Evolutionary conservation across 176 grass and related monocot species (phyloP).

Genomic region (Metroxylon sagu): DNA sequence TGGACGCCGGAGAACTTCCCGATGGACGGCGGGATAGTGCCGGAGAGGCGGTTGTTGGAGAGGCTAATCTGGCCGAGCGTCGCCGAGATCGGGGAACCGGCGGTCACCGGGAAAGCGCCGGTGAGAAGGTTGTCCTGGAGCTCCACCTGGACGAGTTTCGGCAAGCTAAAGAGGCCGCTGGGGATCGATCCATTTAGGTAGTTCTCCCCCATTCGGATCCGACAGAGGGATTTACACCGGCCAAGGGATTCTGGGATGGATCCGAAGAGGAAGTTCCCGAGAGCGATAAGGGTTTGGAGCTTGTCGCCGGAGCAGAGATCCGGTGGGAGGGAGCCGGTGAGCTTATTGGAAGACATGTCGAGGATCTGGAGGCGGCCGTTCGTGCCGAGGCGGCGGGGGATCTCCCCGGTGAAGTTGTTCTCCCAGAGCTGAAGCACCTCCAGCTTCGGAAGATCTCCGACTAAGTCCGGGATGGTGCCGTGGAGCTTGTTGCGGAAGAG

Average conservation of each 20-base stretch:
- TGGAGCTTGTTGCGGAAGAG: not conserved
- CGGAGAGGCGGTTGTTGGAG: too few relatives aligned
- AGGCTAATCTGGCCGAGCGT: too few relatives aligned
- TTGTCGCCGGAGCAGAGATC: conserved; percentile 47
- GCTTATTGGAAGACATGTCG: conserved; percentile 57
- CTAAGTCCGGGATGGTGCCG: not conserved
- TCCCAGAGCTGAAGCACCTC: conserved; percentile 2
- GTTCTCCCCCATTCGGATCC: conserved; percentile 56
- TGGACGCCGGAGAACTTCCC: too few relatives aligned
- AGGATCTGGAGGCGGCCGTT: conserved; percentile 24
- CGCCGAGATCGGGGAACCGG: too few relatives aligned
- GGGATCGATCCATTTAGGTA: conserved; percentile 71
- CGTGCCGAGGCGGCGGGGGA: not conserved
- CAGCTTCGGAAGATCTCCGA: not conserved
- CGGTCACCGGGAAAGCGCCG: too few relatives aligned
- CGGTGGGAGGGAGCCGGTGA: conserved; percentile 63
- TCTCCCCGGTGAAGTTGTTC: conserved; percentile 3
- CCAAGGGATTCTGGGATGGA: conserved; percentile 57
- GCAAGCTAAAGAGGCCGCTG: conserved; percentile 31
- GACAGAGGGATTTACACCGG: conserved; percentile 48
- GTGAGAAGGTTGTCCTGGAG: too few relatives aligned
- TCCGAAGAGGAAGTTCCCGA: conserved; percentile 60
- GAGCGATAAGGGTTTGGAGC: conserved; percentile 55
- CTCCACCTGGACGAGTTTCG: conserved; percentile 7
- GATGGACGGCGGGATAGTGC: too few relatives aligned